These are phyloP conservation scores for Wolfiporia cocos DNA, from an alignment of 1,284 basidiomycete species.

Conservation along the genomic window DNA sequence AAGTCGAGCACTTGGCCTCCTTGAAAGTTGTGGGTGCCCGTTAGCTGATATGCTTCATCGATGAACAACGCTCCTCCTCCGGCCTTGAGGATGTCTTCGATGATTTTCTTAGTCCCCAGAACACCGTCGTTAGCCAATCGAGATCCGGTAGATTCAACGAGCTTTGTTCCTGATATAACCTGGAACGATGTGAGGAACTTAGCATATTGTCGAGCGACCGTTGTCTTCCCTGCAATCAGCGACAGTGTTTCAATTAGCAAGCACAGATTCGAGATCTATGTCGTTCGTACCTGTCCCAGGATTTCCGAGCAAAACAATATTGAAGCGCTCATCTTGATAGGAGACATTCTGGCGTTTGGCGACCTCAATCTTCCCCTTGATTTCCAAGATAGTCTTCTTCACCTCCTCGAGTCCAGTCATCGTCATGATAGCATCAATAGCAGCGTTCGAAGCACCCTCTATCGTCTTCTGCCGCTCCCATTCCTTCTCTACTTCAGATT, in stretches of 20 bases:
- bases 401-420: constrained; percentile 29
- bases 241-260: neutral
- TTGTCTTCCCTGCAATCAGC: constrained; percentile 51
- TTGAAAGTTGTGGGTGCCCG: constrained; percentile 34
- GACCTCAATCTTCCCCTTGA: constrained; percentile 26
- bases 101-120: constrained; percentile 38
- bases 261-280: neutral
- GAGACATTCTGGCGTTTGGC: constrained; percentile 20
- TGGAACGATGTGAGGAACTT: constrained; percentile 50
- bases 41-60: constrained; percentile 65
- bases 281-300: constrained; percentile 27
- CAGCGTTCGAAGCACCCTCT: constrained; percentile 20
- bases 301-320: constrained; percentile 27
- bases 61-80: constrained; percentile 63
- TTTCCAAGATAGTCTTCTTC: constrained; percentile 24
- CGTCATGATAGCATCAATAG: constrained; percentile 27
- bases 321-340: constrained; percentile 24
- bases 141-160: constrained; percentile 58
- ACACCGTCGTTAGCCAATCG: constrained; percentile 53
- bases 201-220: constrained; percentile 57
- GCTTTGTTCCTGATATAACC: constrained; percentile 46
- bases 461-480: constrained; percentile 26
- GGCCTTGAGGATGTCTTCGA: constrained; percentile 39
- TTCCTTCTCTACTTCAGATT: constrained; percentile 14
- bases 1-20: constrained; percentile 58